These are phyloP conservation scores for Candida sp. DNA, from an alignment of 1,139 yeast species.

Conservation along the genomic window DNA sequence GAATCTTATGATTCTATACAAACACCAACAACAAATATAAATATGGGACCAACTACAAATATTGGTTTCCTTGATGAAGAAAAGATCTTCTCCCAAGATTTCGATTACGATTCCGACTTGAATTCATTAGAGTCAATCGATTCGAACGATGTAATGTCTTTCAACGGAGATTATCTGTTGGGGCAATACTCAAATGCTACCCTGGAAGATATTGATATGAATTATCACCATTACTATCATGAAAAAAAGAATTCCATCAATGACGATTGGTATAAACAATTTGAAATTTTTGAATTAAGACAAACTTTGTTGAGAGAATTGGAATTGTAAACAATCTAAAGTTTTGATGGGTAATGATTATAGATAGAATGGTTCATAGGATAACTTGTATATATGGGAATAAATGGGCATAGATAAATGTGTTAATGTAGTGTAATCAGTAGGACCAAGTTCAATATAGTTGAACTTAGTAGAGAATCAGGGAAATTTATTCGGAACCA, in stretches of 20 bases:
- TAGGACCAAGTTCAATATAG: too few relatives aligned
- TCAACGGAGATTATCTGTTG: background rate
- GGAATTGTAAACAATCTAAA: constrained; percentile 4
- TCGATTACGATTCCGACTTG: constrained; percentile 1
- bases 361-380: too few relatives aligned
- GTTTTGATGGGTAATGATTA: too few relatives aligned
- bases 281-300: constrained; percentile 32
- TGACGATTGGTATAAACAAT: constrained; percentile 17
- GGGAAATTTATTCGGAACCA: too few relatives aligned
- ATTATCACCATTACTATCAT: constrained; percentile 1
- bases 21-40: constrained; percentile 12
- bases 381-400: background rate
- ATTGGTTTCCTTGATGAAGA: background rate
- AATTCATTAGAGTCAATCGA: constrained; percentile 1
- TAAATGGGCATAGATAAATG: background rate
- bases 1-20: constrained; percentile 17
- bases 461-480: too few relatives aligned
- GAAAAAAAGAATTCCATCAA: constrained; percentile 1
- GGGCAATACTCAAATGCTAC: background rate
- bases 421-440: background rate
- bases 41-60: too few relatives aligned
- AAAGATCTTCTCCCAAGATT: background rate
- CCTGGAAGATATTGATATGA: background rate
- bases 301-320: constrained; percentile 31
- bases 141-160: constrained; percentile 1